phyloP scores from a whole-genome alignment of 139 green algal species.

The Haematococcus lacustris region DNA sequence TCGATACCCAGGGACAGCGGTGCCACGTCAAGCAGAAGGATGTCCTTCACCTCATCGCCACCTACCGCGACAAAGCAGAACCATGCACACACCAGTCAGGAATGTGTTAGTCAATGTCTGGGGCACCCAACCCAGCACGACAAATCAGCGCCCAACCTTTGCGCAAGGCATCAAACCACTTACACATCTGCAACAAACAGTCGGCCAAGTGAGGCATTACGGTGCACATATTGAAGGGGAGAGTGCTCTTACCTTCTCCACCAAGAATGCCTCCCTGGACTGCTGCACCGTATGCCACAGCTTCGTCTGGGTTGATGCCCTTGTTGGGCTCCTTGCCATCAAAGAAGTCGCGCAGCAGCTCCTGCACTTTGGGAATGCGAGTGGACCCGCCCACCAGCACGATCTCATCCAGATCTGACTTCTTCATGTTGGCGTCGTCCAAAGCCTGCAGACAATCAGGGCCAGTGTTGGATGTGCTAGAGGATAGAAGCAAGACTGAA shows the following conservation, averaged over 20 bases:
- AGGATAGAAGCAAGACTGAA: too few relatives aligned
- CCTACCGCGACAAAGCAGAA: neutral
- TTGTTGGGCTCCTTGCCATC: conserved; percentile 89
- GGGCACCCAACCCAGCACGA: neutral
- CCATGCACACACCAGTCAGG: neutral
- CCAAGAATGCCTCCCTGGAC: conserved; percentile 67
- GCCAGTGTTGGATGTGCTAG: neutral
- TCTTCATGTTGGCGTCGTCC: conserved; percentile 89
- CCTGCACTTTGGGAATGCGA: conserved; percentile 75
- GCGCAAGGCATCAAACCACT: neutral
- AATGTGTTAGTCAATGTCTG: too few relatives aligned
- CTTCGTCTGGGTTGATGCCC: conserved; percentile 92
- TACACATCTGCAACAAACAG: too few relatives aligned
- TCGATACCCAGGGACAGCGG: conserved; percentile 91
- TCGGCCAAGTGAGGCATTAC: too few relatives aligned
- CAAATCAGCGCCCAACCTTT: neutral
- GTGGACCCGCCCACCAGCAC: conserved; percentile 95
- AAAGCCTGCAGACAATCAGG: conserved; percentile 59
- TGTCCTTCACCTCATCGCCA: conserved; percentile 31
- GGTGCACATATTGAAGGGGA: too few relatives aligned
- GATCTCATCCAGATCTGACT: conserved; percentile 52
- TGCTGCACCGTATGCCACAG: conserved; percentile 84
- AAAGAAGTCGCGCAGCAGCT: conserved; percentile 5
- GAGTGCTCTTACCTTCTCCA: conserved; percentile 40
- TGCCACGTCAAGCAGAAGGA: conserved; percentile 36